A percentile compares a stretch with the other conserved stretches of the same genome.
phyloP scores from a whole-genome alignment of 495 filamentous ascomycete genomes.

The Hyaloscypha hepaticicola region DNA sequence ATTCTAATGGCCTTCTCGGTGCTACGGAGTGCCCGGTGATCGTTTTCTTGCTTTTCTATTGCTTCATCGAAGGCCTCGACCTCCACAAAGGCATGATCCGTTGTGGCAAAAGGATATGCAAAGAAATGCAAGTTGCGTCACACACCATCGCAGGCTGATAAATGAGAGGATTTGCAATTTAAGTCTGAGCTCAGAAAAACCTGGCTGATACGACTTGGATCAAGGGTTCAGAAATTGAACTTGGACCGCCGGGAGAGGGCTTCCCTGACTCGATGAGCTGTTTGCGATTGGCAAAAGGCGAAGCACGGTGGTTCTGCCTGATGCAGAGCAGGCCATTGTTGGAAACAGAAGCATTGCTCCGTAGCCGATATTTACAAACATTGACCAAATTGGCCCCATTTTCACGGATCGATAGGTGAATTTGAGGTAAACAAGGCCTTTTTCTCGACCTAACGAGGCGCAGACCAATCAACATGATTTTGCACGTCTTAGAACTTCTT shows the following conservation, averaged over 20 bases:
- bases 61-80: constrained; percentile 15
- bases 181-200: constrained; percentile 15
- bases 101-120: constrained; percentile 27
- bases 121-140: constrained; percentile 24
- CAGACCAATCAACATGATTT: constrained; percentile 2
- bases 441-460: constrained; percentile 24
- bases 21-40: constrained; percentile 12
- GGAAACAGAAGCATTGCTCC: constrained; percentile 7
- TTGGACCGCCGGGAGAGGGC: constrained; percentile 1
- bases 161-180: constrained; percentile 17
- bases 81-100: not conserved
- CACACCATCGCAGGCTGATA: constrained; percentile 16
- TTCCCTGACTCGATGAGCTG: constrained; percentile 10
- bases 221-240: constrained; percentile 19
- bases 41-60: constrained; percentile 6
- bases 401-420: constrained; percentile 17
- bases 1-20: not conserved
- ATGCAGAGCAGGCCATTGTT: constrained; percentile 22
- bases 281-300: constrained; percentile 14
- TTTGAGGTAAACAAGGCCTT: constrained; percentile 31
- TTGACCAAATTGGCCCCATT: constrained; percentile 16
- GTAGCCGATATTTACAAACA: constrained; percentile 28
- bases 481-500: not conserved
- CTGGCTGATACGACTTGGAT: constrained; percentile 24
- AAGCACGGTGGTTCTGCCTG: constrained; percentile 20